Evolutionary conservation across 805 yeast species (phyloP), one percentile per base, ranked within the genome.

Genomic region (Metschnikowia amazonensis): DNA sequence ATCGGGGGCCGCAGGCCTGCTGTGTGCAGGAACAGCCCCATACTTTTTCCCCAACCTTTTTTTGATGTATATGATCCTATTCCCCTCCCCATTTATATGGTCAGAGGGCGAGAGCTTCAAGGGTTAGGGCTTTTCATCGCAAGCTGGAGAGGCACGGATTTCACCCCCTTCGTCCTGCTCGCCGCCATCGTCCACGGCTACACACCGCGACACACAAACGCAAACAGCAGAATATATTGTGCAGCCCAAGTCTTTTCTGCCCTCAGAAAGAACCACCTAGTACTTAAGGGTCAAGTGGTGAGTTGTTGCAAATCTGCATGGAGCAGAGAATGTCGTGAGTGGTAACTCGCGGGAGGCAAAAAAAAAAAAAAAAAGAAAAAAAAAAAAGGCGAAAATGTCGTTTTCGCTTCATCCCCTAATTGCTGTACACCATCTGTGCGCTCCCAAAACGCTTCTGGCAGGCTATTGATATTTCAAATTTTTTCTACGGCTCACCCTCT

Each of bases 381-480:
- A 42, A 45, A 48, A 48, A 47, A 43, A 45, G 46, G 48, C 48
- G 52, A 51, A 49, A 51, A 51, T 51, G 55, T 51, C 55, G 55
- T 47, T 42, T 18, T 46, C 46, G 37, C 43, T 49, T 49, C 55
- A 51, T 51, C 55, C 55, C 55, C 52, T 51, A 51, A 51, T 51
- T 51, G 55, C 55, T 50, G 53, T 47, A 44, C 53, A 45, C 51
- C 51, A 47, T 42, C 51, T 48, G 48, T 48, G 51, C 51, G 51
- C 44, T 48, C 51, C 51, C 48, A 48, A 39, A 48, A 48, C 46
- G 46, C 27, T 41, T 45, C 39, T 42, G 51, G 48, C 36, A 17
- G 36, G 41, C 31, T 34, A 42, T 21, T 23, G 29, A 35, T 35
- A 37, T 38, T 24, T 21, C 44, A 42, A 45, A 45, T 42, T 48